Base-by-base conservation (phyloP, 306 rosid genomes). In the Dicorynia guianensis region DNA sequence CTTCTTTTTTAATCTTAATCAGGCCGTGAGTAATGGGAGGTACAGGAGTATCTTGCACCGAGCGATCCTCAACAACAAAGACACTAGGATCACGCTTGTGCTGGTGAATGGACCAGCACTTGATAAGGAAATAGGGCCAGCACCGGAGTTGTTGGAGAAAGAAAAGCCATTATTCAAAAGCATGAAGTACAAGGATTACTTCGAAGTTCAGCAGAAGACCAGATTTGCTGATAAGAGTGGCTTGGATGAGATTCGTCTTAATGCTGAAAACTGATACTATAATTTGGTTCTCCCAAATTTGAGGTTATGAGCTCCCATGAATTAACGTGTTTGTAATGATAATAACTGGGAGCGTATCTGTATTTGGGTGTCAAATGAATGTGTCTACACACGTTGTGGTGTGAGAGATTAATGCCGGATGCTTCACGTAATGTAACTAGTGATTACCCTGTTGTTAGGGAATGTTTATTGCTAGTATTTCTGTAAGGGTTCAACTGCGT, bases 21-120 rank as follows among this genome's bases (percentile, higher is more conserved):
- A 87, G 89, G 81, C 52, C 20, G 69, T 83, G 79, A 83, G 79
- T 49, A 87, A 87, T 2, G 92, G 87, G 50, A 87, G 76, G 67
- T 88, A 78, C 60, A 60, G 8, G 49, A 80, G 92, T 17, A 76
- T 77, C 5, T 13, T 79, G 54, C 89, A 88, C 56, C 52, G 92
- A 10, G 88, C 85, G 1, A 19, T 77, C 0, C 74, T 85, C 19
- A 85, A 88, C 78, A 79, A 79, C 73, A 61, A 5, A 5, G 86
- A 78, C 3, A 78, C 86, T 1, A 80, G 92, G 73, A 81, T 88
- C 0, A 82, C 85, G 12, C 2, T 83, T 1, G 87, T 69, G 56
- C 2, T 80, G 47, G 81, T 14, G 7, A 75, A 85, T 69, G 89
- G 89, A 63, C 92, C 91, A 0, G 67, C 79, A 4, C 42, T 53